Percentiles rank a stretch among this genome's conserved stretches.
Evolutionary conservation across 2,329 filamentous ascomycete genomes (phyloP).

Genomic region (Septoria petroselini): DNA sequence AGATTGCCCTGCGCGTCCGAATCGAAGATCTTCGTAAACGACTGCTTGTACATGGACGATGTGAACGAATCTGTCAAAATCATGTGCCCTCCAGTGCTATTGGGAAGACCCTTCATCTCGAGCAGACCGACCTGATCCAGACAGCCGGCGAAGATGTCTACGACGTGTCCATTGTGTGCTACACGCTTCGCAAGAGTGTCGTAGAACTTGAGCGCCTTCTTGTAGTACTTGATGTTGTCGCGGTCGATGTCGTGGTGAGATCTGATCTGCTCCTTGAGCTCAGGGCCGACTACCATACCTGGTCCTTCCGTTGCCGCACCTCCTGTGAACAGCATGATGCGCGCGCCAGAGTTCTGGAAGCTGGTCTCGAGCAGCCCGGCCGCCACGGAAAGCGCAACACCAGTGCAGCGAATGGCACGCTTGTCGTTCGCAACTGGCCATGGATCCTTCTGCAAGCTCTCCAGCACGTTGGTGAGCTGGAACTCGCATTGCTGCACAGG

Average conservation of each 20-base stretch:
- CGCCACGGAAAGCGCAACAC: conserved; percentile 92
- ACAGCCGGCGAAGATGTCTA: conserved; percentile 97
- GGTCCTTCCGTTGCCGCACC: conserved; percentile 94
- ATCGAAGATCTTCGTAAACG: conserved; percentile 94
- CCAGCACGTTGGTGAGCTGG: conserved; percentile 91
- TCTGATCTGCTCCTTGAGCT: conserved; percentile 91
- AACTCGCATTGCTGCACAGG: conserved; percentile 96
- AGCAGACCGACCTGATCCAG: conserved; percentile 94
- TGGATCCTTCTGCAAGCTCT: conserved; percentile 92
- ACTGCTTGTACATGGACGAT: conserved; percentile 98
- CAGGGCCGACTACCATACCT: conserved; percentile 92
- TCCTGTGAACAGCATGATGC: conserved; percentile 96
- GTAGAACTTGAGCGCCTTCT: conserved; percentile 98
- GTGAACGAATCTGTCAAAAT: conserved; percentile 98
- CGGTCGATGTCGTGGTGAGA: conserved; percentile 98
- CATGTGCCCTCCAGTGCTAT: conserved; percentile 96
- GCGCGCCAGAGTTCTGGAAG: conserved; percentile 90
- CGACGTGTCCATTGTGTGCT: conserved; percentile 93
- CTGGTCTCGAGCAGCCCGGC: conserved; percentile 89
- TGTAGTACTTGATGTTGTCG: conserved; percentile 99
- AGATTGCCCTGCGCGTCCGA: conserved; percentile 94
- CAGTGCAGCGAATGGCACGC: conserved; percentile 85
- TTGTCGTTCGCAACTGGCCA: conserved; percentile 96
- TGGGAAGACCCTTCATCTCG: conserved; percentile 96
- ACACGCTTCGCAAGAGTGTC: conserved; percentile 90